phyloP scores from a whole-genome alignment of 306 rosid genomes.

The Gleditsia sinensis region DNA sequence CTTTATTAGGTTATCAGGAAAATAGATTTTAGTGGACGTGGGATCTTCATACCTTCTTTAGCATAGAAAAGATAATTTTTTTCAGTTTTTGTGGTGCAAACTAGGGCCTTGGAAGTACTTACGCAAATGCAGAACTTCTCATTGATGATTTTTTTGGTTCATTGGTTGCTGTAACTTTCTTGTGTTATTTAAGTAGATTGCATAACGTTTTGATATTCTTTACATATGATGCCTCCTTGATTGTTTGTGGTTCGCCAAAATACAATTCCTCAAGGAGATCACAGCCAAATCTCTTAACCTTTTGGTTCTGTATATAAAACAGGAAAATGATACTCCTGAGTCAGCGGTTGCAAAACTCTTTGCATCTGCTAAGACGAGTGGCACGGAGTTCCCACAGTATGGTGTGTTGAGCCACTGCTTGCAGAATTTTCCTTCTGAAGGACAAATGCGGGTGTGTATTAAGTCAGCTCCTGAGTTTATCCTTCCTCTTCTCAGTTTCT shows the following conservation, averaged over 20 bases:
- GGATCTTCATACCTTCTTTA: neutral
- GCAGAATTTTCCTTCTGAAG: conserved; percentile 82
- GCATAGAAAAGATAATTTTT: neutral
- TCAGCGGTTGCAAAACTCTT: conserved; percentile 83
- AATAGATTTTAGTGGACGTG: conserved; percentile 13
- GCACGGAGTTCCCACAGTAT: conserved; percentile 53
- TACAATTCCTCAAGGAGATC: neutral
- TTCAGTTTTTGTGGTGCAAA: conserved; percentile 19
- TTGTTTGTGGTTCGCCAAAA: conserved; percentile 9
- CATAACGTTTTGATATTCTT: neutral
- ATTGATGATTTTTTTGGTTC: neutral
- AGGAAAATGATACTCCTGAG: conserved; percentile 85
- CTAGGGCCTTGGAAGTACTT: neutral
- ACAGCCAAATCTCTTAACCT: conserved; percentile 19
- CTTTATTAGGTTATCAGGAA: conserved; percentile 6
- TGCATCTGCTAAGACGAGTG: conserved; percentile 64
- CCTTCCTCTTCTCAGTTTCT: neutral
- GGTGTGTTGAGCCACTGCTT: conserved; percentile 65
- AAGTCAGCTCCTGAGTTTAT: neutral
- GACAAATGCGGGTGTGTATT: conserved; percentile 67
- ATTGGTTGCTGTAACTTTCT: conserved; percentile 1
- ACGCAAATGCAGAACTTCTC: neutral
- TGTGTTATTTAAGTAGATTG: conserved; percentile 8
- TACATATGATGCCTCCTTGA: neutral
- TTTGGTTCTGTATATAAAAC: conserved; percentile 17